Percentiles rank a stretch among this genome's conserved stretches.
phyloP scores from a whole-genome alignment of 2,329 filamentous ascomycete genomes.

The Xylaria polymorpha region DNA sequence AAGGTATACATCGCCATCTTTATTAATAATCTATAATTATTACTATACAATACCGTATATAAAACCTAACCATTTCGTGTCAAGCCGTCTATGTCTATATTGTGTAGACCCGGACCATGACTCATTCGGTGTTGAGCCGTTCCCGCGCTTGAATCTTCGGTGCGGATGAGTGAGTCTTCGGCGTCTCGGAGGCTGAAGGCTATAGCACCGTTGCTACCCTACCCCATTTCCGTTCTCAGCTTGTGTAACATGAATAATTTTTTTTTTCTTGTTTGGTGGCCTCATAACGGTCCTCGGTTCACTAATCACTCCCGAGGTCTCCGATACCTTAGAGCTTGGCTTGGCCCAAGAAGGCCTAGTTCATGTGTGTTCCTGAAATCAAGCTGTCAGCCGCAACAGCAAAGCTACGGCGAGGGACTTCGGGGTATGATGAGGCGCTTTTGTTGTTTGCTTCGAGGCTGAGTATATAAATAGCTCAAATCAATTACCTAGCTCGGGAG shows the following conservation, averaged over 20 bases:
- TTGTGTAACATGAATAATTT: neutral
- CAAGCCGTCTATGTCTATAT: neutral
- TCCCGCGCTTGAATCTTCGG: constrained; percentile 6
- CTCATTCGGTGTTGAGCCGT: constrained; percentile 29
- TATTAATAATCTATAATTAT: neutral
- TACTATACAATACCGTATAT: neutral
- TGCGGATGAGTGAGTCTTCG: constrained; percentile 31
- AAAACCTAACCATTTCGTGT: neutral
- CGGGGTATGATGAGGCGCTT: neutral
- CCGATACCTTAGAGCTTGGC: neutral
- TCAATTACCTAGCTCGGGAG: too few species aligned
- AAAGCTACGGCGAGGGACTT: neutral
- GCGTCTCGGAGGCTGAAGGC: neutral
- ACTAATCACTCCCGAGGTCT: neutral
- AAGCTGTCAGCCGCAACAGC: constrained; percentile 3
- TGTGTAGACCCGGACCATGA: constrained; percentile 14
- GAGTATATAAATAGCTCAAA: neutral
- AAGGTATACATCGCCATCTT: too few species aligned
- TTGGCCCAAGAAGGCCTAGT: constrained; percentile 6
- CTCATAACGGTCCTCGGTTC: neutral
- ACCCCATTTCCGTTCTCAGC: neutral
- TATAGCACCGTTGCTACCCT: neutral
- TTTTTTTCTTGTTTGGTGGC: neutral
- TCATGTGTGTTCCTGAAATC: neutral
- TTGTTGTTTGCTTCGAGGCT: neutral